Evolutionary conservation across 208 protist genomes (phyloP), one percentile per base, ranked within the genome.

Genomic region (Strigomonas culicis): DNA sequence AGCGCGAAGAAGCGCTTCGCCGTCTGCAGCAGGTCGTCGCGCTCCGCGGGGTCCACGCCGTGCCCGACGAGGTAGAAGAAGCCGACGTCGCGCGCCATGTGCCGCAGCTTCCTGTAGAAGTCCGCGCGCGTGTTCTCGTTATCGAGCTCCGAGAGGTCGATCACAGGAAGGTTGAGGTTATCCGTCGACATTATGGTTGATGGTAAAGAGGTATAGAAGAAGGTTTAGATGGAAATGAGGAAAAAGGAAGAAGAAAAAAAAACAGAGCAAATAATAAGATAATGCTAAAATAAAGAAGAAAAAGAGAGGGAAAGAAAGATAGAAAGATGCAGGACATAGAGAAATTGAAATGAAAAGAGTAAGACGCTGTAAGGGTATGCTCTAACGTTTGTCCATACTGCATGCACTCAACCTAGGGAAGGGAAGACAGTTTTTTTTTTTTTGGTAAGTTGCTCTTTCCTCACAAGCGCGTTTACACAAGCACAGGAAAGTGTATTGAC

Each of bases 21-120:
- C 8, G 55, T 15, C 13, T 4, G 30, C 32, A 46, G 55, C 10
- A 60, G 31, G 55, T 31, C 55, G 7, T 60, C 55, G 13, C 55
- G 55, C 31, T 46, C 31, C 2, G 25, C 17, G 17, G 28, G 2
- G 34, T 30, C 32, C 4, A 60, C 44, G 19, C 55, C 55, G 55
- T 60, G 55, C 2, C 55, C 55, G 19, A 60, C 55, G 8, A 60
- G 55, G 34, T 60, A 60, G 55, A 60, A 60, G 55, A 60, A 60
- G 34, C 55, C 55, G 44, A 60, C 44, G 19, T 60, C 55, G 2
- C 31, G 7, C 4, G 55, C 55, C 13, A 60, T 11, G 55, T 60
- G 55, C 2, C 55, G 55, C 10, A 60, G 55, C 34, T 60, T 25
- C 30, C 28, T 39, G 31, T 60, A 60, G 31, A 60, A 60, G 17